These are phyloP conservation scores for Botryotinia globosa DNA, from an alignment of 2,329 filamentous ascomycete species.

Conservation along the genomic window DNA sequence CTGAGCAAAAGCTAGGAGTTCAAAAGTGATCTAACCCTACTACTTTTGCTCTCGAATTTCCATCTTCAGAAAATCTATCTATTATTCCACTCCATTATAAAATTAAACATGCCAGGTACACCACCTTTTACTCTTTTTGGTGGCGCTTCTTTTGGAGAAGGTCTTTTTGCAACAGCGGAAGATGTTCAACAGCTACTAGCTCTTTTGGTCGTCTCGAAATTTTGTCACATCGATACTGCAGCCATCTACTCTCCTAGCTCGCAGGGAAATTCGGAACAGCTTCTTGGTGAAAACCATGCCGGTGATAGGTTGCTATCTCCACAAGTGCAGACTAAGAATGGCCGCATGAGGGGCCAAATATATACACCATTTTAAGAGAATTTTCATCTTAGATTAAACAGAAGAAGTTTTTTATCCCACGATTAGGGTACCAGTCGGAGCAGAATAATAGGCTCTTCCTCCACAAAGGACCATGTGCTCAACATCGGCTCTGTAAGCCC, in stretches of 20 bases:
- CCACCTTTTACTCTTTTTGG: not conserved
- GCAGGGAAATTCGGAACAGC: not conserved
- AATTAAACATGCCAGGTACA: not conserved
- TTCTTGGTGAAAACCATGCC: not conserved
- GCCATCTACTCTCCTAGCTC: slow-evolving; percentile 2
- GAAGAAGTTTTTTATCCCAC: not conserved
- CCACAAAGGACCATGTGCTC: not conserved
- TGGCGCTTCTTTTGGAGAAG: not conserved
- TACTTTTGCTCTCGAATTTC: not conserved
- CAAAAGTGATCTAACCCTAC: not conserved
- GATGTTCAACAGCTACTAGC: not conserved
- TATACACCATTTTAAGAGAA: not conserved
- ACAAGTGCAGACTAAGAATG: not conserved
- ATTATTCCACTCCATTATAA: not conserved
- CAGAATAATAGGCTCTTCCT: not conserved
- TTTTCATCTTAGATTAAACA: not conserved
- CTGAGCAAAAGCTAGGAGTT: not conserved
- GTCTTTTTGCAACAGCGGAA: not conserved
- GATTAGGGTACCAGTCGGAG: not conserved
- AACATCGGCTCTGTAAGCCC: not conserved
- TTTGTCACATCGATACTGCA: not conserved
- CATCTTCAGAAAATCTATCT: not conserved
- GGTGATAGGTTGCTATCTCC: not conserved
- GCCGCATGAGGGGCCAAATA: not conserved
- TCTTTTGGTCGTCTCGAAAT: not conserved